Percentiles rank a stretch among this genome's conserved stretches.
These are phyloP conservation scores for Zygosaccharomyces pseudorouxii DNA, from an alignment of 805 yeast genomes.

Conservation along the genomic window DNA sequence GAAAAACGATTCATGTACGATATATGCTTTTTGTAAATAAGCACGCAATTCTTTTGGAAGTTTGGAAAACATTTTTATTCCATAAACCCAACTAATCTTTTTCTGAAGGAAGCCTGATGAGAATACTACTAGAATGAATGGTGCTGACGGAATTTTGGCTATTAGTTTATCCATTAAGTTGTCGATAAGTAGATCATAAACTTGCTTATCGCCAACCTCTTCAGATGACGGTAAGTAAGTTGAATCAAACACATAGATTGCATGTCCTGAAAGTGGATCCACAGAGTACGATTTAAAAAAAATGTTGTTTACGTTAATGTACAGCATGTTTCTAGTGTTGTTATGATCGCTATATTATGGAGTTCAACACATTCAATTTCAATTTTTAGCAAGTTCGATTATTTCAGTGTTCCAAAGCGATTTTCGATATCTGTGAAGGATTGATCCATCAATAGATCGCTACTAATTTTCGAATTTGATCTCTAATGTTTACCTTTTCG, in stretches of 20 bases:
- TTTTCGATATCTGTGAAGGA: neutral
- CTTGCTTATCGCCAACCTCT: conserved; percentile 36
- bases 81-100: conserved; percentile 61
- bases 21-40: conserved; percentile 56
- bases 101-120: conserved; percentile 70
- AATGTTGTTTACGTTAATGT: conserved; percentile 38
- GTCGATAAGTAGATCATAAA: conserved; percentile 39
- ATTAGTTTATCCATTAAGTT: conserved; percentile 56
- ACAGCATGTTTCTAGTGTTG: conserved; percentile 18
- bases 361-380: neutral
- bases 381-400: neutral
- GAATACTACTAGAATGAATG: conserved; percentile 67
- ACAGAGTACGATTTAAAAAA: conserved; percentile 55
- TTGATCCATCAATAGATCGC: neutral
- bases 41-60: conserved; percentile 54
- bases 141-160: conserved; percentile 51
- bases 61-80: conserved; percentile 51
- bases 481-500: conserved; percentile 4
- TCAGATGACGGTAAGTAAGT: conserved; percentile 67
- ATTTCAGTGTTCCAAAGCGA: neutral
- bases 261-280: conserved; percentile 66
- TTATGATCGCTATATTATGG: neutral
- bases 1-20: conserved; percentile 91
- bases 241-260: conserved; percentile 79
- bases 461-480: neutral